Base-by-base conservation (phyloP, 306 rosid species). In the Pterocarpus macrocarpus region DNA sequence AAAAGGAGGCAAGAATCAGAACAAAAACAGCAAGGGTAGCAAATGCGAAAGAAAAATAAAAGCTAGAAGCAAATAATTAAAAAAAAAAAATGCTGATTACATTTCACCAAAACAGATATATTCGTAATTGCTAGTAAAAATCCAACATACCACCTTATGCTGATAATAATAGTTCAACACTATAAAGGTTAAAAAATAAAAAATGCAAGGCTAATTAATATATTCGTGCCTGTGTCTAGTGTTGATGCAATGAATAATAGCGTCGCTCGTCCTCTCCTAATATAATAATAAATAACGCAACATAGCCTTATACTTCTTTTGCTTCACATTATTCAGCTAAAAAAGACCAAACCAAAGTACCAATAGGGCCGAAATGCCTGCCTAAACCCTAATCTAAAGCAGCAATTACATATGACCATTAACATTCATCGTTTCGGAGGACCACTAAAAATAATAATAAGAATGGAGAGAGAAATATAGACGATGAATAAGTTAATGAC, bases 401-500 rank as follows among this genome's bases (percentile, higher is more conserved):
- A 39, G 47, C 39, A 61, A 62, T 8, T 45, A 45, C 35, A 33
- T 28, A 58, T 58, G 14, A 1, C 39, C 4, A 11, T 50, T 56
- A 35, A 7, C 49, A 55, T 44, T 55, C 39, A 39, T 39, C 58
- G 1, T 52, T 52, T 52, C 58, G 4, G 6, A 52, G 14, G 58
- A 55, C 28, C 28, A 55, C 5, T 55, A 55, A 55, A 1, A 55
- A 14, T n/a, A 55, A 55, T 0, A 55, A 55, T 55, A 55, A 7
- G 0, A n/a, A 55, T n/a, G 22, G 3, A 33, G 32, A 22, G 0
- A 22, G 28, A 22, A 1, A 22, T 22, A 22, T 22, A 22, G 28
- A 22, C 28, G 28, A 22, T 22, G 47, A 43, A 43, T 2, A 57
- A 4, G 55, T 15, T 16, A 64, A 73, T 61, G 33, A 92, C 97